Conservation (phyloP, 441 rosid genomes). For the Raphanus hybrid region DNA sequence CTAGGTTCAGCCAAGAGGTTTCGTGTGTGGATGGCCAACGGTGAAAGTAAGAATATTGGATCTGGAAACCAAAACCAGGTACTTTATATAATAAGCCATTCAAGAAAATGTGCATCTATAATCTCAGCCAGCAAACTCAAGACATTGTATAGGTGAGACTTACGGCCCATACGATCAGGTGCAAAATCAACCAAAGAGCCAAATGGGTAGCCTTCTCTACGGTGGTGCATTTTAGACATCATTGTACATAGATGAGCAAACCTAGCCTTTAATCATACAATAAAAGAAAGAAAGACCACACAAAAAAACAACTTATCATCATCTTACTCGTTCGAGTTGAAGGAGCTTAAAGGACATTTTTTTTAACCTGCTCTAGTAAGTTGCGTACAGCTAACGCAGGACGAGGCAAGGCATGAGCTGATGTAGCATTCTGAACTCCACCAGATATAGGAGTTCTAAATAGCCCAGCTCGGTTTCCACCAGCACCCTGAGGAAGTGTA, state of each 20-base stretch:
- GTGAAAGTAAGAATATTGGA: slow-evolving; percentile 92
- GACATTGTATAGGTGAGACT: slow-evolving; percentile 47
- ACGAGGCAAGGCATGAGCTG: slow-evolving; percentile 90
- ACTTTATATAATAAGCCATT: not conserved
- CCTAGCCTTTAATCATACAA: slow-evolving; percentile 71
- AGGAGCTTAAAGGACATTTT: not conserved
- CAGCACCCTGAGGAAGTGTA: slow-evolving; percentile 54
- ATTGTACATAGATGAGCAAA: slow-evolving; percentile 96
- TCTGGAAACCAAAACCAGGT: slow-evolving; percentile 50
- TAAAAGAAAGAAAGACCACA: not conserved
- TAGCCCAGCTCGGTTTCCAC: slow-evolving; percentile 87
- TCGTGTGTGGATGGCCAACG: slow-evolving; percentile 91
- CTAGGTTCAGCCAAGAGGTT: slow-evolving; percentile 89
- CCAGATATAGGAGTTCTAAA: slow-evolving; percentile 98
- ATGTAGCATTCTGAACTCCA: slow-evolving; percentile 98
- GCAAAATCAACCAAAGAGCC: slow-evolving; percentile 96
- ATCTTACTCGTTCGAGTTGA: not conserved
- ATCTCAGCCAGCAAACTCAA: too few relatives aligned
- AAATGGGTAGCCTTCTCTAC: slow-evolving; percentile 96
- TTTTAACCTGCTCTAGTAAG: slow-evolving; percentile 88
- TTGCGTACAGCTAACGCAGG: slow-evolving; percentile 98
- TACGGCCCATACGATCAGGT: slow-evolving; percentile 91
- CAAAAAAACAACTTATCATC: slow-evolving; percentile 21
- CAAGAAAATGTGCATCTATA: too few relatives aligned
- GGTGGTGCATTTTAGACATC: slow-evolving; percentile 97